Percentiles rank a stretch among this genome's conserved stretches.
phyloP scores from a whole-genome alignment of 2,329 filamentous ascomycete species.

The Fusarium hainanense region DNA sequence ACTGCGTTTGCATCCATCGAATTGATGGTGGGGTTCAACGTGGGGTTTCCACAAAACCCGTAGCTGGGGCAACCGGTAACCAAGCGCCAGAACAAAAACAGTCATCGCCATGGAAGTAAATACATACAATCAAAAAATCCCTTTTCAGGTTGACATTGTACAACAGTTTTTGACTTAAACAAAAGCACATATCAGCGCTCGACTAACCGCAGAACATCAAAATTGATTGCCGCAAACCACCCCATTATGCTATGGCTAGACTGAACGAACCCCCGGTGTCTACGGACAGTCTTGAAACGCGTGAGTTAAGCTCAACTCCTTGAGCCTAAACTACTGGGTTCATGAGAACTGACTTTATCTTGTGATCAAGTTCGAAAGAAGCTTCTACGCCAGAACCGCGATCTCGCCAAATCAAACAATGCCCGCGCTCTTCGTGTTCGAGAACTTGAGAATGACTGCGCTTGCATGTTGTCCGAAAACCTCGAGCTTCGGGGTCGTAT shows the following conservation, averaged over 20 bases:
- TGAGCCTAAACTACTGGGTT: neutral
- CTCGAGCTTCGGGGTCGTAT: conserved; percentile 77
- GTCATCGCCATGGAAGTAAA: conserved; percentile 47
- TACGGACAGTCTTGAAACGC: conserved; percentile 75
- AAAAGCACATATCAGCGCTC: conserved; percentile 24
- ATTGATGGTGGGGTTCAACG: conserved; percentile 45
- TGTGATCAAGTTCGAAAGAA: conserved; percentile 74
- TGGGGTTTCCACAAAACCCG: conserved; percentile 35
- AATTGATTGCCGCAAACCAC: conserved; percentile 12
- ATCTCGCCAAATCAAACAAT: conserved; percentile 83
- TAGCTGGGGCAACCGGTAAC: conserved; percentile 48
- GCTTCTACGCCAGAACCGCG: conserved; percentile 85
- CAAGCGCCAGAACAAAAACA: conserved; percentile 43
- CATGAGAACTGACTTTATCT: conserved; percentile 33
- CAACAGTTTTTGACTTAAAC: conserved; percentile 38
- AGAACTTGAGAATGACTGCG: conserved; percentile 78
- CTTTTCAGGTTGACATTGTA: conserved; percentile 41
- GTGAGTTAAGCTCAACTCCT: conserved; percentile 60
- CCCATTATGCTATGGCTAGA: conserved; percentile 74
- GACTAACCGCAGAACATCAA: conserved; percentile 29
- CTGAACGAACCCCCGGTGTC: conserved; percentile 79
- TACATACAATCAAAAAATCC: conserved; percentile 47
- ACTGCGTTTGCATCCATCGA: conserved; percentile 31
- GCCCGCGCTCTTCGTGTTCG: conserved; percentile 81
- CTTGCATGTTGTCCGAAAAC: conserved; percentile 82